A percentile compares a stretch with the other conserved stretches of the same genome.
phyloP scores from a whole-genome alignment of 331 rosid genomes.

The Dryas integrifolia region DNA sequence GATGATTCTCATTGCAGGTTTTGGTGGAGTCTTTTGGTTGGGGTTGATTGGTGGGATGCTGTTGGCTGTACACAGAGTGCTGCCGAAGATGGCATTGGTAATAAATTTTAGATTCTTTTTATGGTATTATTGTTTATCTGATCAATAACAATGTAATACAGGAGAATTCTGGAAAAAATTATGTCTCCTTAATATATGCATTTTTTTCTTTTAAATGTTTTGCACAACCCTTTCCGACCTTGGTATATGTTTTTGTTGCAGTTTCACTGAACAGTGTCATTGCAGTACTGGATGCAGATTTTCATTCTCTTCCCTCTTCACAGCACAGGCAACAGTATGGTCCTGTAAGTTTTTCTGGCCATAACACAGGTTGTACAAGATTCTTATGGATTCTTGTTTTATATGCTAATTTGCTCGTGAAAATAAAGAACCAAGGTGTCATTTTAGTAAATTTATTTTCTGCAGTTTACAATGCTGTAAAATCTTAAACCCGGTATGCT shows the following conservation, averaged over 20 bases:
- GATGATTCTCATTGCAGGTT: conserved; percentile 51
- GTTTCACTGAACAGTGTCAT: conserved; percentile 85
- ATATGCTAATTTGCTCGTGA: background rate
- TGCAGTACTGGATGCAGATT: conserved; percentile 94
- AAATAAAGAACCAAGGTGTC: background rate
- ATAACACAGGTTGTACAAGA: background rate
- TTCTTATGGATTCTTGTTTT: background rate
- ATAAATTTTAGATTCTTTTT: conserved; percentile 32
- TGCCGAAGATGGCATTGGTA: conserved; percentile 97
- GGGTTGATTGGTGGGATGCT: conserved; percentile 99
- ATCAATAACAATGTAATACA: background rate
- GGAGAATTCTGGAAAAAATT: background rate
- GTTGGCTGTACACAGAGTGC: conserved; percentile 97
- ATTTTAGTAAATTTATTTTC: background rate
- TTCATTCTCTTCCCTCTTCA: conserved; percentile 91
- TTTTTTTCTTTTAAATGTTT: conserved; percentile 20
- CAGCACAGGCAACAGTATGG: conserved; percentile 95
- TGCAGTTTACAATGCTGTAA: background rate
- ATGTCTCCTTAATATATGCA: conserved; percentile 4
- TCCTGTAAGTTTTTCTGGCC: conserved; percentile 57
- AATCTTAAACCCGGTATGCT: background rate
- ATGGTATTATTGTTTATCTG: conserved; percentile 21
- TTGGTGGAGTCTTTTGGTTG: conserved; percentile 99
- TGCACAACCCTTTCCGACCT: conserved; percentile 23
- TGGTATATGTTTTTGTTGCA: conserved; percentile 40